Evolutionary conservation across 2,329 filamentous ascomycete species (phyloP), one percentile per base, ranked within the genome.

Genomic region (Cercospora berteroae): DNA sequence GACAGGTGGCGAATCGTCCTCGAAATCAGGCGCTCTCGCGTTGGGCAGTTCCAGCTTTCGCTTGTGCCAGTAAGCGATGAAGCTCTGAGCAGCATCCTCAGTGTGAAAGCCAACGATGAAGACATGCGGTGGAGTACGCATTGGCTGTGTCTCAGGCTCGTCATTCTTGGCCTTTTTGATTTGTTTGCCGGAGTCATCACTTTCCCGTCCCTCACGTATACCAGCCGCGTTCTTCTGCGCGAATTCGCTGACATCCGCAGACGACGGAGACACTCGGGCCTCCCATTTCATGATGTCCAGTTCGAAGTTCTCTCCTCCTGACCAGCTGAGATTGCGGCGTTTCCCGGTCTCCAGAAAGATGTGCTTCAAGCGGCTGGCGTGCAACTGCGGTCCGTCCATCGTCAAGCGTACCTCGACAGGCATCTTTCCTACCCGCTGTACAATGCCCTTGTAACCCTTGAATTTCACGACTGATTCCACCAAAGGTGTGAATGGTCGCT

Each of bases 101-200:
- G 85, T 84, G 13, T 80, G 74, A 68, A 90, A 88, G 4, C 84
- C 82, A 23, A 89, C 72, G 13, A 89, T 79, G 79, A 75, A 77
- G 4, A 76, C 73, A 18, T 66, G 31, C 7, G 55, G 56, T 13
- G 70, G 67, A n/a, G 86, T 87, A 48, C 84, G 79, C 78, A 71
- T 42, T 23, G n/a, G 20, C 4, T 9, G n/a, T 8, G 77, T 23
- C 25, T 50, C 29, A 12, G n/a, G 13, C 2, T 56, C 18, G 3
- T 25, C 8, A 1, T 8, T n/a, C 6, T 33, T 20, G 2, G 25
- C 8, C n/a, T 57, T 27, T 16, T 48, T 27, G 2, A 16, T 0
- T 25, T 20, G 42, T 18, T 44, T 56, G 10, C 18, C n/a, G 3
- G 29, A 55, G 0, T 25, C 27, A 52, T 52, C 55, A 7, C 23